Conservation (phyloP, 2,329 filamentous ascomycete genomes). For the Graphilbum ipis-grandicollis region DNA sequence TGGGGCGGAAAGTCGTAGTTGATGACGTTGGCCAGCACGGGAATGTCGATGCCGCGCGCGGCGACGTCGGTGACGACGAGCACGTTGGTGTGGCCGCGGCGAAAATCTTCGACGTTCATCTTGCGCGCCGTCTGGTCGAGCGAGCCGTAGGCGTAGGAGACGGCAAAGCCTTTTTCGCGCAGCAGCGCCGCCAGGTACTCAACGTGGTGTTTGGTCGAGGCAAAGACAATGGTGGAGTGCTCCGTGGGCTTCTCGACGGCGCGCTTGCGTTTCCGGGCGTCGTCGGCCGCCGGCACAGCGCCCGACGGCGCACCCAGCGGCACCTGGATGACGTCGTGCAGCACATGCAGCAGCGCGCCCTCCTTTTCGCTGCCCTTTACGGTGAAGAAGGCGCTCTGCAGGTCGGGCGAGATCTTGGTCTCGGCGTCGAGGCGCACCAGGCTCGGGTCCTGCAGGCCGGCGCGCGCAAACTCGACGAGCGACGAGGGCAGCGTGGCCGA, state of each 20-base stretch:
- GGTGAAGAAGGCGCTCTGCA: slow-evolving; percentile 90
- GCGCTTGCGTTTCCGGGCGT: slow-evolving; percentile 55
- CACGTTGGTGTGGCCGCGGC: slow-evolving; percentile 69
- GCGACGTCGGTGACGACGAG: slow-evolving; percentile 94
- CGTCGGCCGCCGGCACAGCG: slow-evolving; percentile 23
- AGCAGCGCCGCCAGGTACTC: slow-evolving; percentile 80
- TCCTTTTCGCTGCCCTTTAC: slow-evolving; percentile 91
- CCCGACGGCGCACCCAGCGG: slow-evolving; percentile 47
- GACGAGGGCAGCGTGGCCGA: slow-evolving; percentile 90
- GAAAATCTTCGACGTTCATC: slow-evolving; percentile 81
- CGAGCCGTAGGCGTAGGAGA: slow-evolving; percentile 88
- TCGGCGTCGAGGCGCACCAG: slow-evolving; percentile 85
- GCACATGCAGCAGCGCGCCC: slow-evolving; percentile 71
- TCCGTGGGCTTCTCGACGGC: slow-evolving; percentile 57
- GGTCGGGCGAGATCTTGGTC: slow-evolving; percentile 85
- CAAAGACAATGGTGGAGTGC: slow-evolving; percentile 88
- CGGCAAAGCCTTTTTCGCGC: slow-evolving; percentile 64
- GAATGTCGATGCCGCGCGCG: slow-evolving; percentile 94
- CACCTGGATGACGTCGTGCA: slow-evolving; percentile 87
- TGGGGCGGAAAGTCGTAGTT: slow-evolving; percentile 98
- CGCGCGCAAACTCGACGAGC: slow-evolving; percentile 86
- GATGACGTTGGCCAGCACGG: slow-evolving; percentile 87
- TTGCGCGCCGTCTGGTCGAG: slow-evolving; percentile 87
- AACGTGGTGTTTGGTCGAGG: slow-evolving; percentile 91
- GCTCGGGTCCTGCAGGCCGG: slow-evolving; percentile 80